Percentiles rank a stretch among this genome's conserved stretches.
phyloP scores from a whole-genome alignment of 1,139 yeast species.

The Zhuliangozyma blackwelliae region DNA sequence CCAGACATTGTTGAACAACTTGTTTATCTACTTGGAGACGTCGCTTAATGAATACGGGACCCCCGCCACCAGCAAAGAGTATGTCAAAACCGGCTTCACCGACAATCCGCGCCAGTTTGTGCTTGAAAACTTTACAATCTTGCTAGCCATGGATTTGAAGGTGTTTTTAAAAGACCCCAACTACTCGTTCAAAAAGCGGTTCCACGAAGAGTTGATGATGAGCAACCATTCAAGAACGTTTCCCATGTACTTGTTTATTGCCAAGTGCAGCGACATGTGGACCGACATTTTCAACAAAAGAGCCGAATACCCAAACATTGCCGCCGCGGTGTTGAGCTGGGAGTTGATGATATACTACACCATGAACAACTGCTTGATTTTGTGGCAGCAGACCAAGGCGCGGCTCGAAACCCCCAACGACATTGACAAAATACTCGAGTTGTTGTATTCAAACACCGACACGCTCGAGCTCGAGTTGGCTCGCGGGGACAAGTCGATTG shows the following conservation, averaged over 20 bases:
- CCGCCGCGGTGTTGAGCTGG: constrained; percentile 49
- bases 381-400: constrained; percentile 71
- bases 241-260: constrained; percentile 38
- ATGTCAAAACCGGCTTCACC: constrained; percentile 45
- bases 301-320: constrained; percentile 32
- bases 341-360: constrained; percentile 53
- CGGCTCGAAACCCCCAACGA: constrained; percentile 40
- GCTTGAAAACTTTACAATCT: constrained; percentile 36
- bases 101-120: constrained; percentile 41
- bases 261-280: constrained; percentile 36
- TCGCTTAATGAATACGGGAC: constrained; percentile 44
- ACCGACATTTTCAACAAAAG: constrained; percentile 33
- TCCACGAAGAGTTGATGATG: constrained; percentile 56
- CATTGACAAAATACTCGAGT: constrained; percentile 43
- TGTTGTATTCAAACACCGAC: constrained; percentile 31
- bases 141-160: constrained; percentile 47
- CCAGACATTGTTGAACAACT: constrained; percentile 38
- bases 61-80: constrained; percentile 44
- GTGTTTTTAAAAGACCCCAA: constrained; percentile 52
- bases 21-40: constrained; percentile 37
- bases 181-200: constrained; percentile 52
- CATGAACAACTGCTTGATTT: constrained; percentile 52
- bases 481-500: constrained; percentile 23
- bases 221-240: constrained; percentile 42
- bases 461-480: constrained; percentile 27